phyloP scores from a whole-genome alignment of 352 stramenopile genomes.

The Phytophthora podocarpi region DNA sequence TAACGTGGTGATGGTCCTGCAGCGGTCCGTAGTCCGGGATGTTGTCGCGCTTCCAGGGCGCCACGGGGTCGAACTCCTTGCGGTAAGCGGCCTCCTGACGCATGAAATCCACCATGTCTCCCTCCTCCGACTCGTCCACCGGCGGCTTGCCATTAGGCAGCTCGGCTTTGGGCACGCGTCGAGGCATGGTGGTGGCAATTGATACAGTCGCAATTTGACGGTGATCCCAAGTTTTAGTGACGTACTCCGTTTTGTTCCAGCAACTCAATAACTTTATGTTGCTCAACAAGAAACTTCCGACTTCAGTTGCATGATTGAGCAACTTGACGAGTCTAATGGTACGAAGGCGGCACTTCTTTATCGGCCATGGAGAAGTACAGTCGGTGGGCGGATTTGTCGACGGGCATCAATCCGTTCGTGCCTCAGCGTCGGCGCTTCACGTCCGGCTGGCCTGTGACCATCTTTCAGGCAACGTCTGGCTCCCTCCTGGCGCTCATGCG shows the following conservation, averaged over 20 bases:
- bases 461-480: slow-evolving; percentile 51
- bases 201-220: slow-evolving; percentile 9
- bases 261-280: too few species aligned
- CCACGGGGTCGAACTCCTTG: slow-evolving; percentile 76
- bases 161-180: slow-evolving; percentile 23
- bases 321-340: too few species aligned
- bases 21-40: slow-evolving; percentile 84
- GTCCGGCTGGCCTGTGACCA: slow-evolving; percentile 41
- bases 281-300: too few species aligned
- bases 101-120: slow-evolving; percentile 44
- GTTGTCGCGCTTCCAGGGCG: slow-evolving; percentile 78
- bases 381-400: slow-evolving; percentile 84
- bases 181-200: slow-evolving; percentile 22
- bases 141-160: slow-evolving; percentile 20
- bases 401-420: slow-evolving; percentile 89
- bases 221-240: too few species aligned
- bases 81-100: slow-evolving; percentile 57
- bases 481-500: slow-evolving; percentile 56
- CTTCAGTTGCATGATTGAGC: too few species aligned
- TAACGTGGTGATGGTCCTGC: slow-evolving; percentile 58
- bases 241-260: background rate
- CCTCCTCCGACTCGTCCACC: slow-evolving; percentile 7
- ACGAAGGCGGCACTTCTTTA: background rate
- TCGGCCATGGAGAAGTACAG: slow-evolving; percentile 85
- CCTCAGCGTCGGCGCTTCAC: slow-evolving; percentile 68